phyloP scores from a whole-genome alignment of 805 yeast species.

The Starmera dryadoides region DNA sequence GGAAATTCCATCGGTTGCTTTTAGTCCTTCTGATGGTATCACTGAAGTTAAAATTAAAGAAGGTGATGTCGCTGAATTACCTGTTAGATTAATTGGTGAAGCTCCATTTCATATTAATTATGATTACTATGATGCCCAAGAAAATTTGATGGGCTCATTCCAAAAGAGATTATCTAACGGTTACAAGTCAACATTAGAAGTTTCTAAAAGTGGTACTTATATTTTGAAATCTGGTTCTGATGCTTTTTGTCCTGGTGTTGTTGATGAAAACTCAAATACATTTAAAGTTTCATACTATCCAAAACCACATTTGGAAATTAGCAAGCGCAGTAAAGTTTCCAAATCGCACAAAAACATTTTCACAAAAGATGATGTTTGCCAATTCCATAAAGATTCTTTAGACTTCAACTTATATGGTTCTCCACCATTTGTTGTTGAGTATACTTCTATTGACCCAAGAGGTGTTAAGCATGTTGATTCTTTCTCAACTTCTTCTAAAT shows the following conservation, averaged over 20 bases:
- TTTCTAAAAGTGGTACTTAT: slow-evolving; percentile 40
- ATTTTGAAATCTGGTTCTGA: slow-evolving; percentile 38
- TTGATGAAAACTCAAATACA: slow-evolving; percentile 22
- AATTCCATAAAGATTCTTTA: slow-evolving; percentile 37
- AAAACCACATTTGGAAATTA: slow-evolving; percentile 36
- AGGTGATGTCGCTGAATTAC: slow-evolving; percentile 53
- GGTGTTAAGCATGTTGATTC: slow-evolving; percentile 34
- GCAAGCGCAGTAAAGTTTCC: slow-evolving; percentile 23
- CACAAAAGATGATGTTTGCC: slow-evolving; percentile 36
- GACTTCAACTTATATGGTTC: slow-evolving; percentile 49
- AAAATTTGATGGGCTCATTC: slow-evolving; percentile 18
- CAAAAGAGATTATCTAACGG: slow-evolving; percentile 11
- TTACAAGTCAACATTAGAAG: slow-evolving; percentile 28
- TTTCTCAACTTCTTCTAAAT: slow-evolving; percentile 45
- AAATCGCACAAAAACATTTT: slow-evolving; percentile 19
- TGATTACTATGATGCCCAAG: slow-evolving; percentile 23
- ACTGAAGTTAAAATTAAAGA: slow-evolving; percentile 41
- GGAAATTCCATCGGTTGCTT: slow-evolving; percentile 55
- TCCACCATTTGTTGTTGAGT: slow-evolving; percentile 64
- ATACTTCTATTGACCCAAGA: slow-evolving; percentile 52
- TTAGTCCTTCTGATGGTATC: slow-evolving; percentile 32
- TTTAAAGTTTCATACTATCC: slow-evolving; percentile 37
- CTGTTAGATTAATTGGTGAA: slow-evolving; percentile 52
- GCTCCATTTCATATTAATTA: slow-evolving; percentile 40
- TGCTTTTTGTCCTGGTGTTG: slow-evolving; percentile 42